Evolutionary conservation across 441 rosid species (phyloP), one percentile per base, ranked within the genome.

Genomic region (Pelargonium cotyledonis): DNA sequence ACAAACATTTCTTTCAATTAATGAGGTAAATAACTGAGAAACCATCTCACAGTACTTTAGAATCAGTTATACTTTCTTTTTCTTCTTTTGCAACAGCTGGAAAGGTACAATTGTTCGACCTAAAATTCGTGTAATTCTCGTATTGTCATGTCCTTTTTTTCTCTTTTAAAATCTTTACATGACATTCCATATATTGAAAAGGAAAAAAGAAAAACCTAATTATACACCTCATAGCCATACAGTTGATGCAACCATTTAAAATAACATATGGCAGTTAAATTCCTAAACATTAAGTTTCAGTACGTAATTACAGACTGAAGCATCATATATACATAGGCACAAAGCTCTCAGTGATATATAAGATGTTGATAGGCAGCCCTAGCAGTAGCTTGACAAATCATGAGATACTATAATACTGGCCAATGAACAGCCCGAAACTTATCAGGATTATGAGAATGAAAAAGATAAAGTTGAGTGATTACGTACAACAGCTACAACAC

Each of bases 401-500:
- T 23, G 62, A 40, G 23, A 73, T 61, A 65, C 41, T 53, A 58
- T 18, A 18, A 68, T 23, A 55, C 35, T 10, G 63, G 49, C 55
- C 65, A 69, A 43, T 15, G 18, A 63, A 16, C 43, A 65, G 68
- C 65, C 63, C 40, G 43, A 14, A 0, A 7, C 47, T 70, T 66
- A 63, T 49, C 44, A 64, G 68, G 53, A 67, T n/a, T 66, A 51
- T 46, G 29, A 35, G 31, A n/a, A 55, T 3, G 15, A 15, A 66
- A 66, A 9, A 73, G 12, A 60, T 21, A 10, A 21, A 58, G 63
- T 58, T 16, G 31, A 15, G 44, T 43, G 68, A 51, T 41, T 73
- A 82, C 96, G 87, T 87, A 94, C 97, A 85, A 91, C 87, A 72
- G 87, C 86, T 77, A 94, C 65, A 74, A 85, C 84, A 71, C 98